Base-by-base conservation (phyloP, 768 basidiomycete genomes). In the Tylopilus rubrobrunneus region DNA sequence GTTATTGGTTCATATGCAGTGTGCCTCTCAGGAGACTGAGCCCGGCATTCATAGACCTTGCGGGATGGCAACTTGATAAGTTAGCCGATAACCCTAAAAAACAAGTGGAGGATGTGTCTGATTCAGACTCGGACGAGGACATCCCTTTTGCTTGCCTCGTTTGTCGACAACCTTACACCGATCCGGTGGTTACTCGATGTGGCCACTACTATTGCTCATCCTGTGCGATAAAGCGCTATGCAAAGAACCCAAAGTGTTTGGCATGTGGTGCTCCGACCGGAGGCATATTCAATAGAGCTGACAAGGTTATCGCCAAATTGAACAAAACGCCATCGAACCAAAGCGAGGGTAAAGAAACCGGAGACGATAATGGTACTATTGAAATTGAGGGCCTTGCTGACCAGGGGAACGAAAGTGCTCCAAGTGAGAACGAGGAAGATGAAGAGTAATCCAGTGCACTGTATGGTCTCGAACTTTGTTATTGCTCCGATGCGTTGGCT, bases 121-220 rank as follows among this genome's bases (percentile, higher is more conserved):
- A 80, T 48, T 81, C 83, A 40, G 86, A 86, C 68, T 82, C 85
- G 60, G 85, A 87, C 53, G 89, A 92, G 67, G 93, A 94, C 68
- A 81, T 98, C 48, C 97, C 97, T 6, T 99, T 98, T 69, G 96
- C 97, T n/a, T 99, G 97, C 73, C 80, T 98, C 63, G 87, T 99
- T 59, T 98, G 97, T 71, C 85, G 96, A 53, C 88, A 97, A 64
- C 87, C 85, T 49, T 98, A 94, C 73, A 94, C 87, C 12, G 92
- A 97, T 62, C 96, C 97, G 17, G 83, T 99, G 55, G 92, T 92
- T 46, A 98, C 97, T 39, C 87, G 92, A 49, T 99, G 97, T 72
- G 92, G 89, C 4, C 97, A 98, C 71, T 98, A 96, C 73, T 98
- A 92, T 70, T 96, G 94, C 71, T 90, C 89, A 46, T 80, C 87